Percentiles rank a stretch among this genome's conserved stretches.
Evolutionary conservation across 116 monocot genomes (phyloP).

Genomic region (Posidonia oceanica): DNA sequence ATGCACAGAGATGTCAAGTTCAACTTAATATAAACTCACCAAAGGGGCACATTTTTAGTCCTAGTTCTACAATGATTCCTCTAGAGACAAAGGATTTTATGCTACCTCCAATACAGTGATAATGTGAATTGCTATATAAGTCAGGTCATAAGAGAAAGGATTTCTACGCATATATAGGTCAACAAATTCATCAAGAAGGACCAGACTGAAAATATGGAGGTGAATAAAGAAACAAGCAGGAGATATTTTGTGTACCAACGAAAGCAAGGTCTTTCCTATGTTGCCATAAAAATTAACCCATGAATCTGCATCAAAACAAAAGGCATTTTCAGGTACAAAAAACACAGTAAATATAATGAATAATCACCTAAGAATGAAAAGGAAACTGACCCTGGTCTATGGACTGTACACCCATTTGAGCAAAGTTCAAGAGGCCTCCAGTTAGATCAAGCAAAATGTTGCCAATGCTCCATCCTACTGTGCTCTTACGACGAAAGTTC

Average conservation of each 20-base stretch:
- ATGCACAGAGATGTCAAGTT: too few relatives aligned
- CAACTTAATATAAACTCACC: too few relatives aligned
- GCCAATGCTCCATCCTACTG: conserved; percentile 94
- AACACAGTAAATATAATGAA: background rate
- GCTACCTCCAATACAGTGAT: too few relatives aligned
- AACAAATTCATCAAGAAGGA: background rate
- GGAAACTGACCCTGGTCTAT: conserved; percentile 61
- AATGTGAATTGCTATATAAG: too few relatives aligned
- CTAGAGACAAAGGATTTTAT: too few relatives aligned
- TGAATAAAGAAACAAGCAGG: background rate
- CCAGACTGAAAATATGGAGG: background rate
- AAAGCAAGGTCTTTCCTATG: conserved; percentile 94
- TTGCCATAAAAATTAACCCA: conserved; percentile 92
- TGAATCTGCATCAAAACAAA: conserved; percentile 45
- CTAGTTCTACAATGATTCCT: too few relatives aligned
- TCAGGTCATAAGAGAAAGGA: too few relatives aligned
- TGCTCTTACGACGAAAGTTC: conserved; percentile 89
- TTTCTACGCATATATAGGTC: too few relatives aligned
- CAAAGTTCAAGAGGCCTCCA: conserved; percentile 76
- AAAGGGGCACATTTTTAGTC: too few relatives aligned
- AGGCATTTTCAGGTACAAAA: background rate
- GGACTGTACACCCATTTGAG: conserved; percentile 82
- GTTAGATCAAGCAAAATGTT: conserved; percentile 78
- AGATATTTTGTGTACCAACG: conserved; percentile 47
- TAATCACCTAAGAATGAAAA: background rate